Base-by-base conservation (phyloP, 139 green algal species). In the Haematococcus sp. region DNA sequence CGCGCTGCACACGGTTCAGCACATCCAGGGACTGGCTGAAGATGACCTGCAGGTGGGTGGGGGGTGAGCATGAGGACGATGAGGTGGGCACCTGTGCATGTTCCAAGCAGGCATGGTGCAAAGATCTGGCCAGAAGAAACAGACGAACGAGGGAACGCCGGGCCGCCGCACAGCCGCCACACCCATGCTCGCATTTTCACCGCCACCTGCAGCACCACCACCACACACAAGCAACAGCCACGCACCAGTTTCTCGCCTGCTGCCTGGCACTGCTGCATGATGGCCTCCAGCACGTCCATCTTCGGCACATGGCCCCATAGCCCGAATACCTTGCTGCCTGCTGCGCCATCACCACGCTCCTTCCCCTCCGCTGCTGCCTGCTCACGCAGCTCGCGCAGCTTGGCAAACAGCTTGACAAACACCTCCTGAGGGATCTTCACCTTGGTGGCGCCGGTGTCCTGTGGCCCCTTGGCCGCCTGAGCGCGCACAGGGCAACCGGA, bases 11-110 rank as follows among this genome's bases (percentile, higher is more conserved):
- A 2, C 40, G 30, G 52, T 73, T 34, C 25, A 85, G 65, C 31
- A 82, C 66, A 30, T 35, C 27, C 3, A 79, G 40, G 40, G 35
- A 70, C 66, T 74, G 52, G 25, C 32, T 70, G 74, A 79, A 79
- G 2, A 79, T 13, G 9, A 65, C 58, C 58, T 65, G 58, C 25
- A 16, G n/a, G 40, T 11, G 40, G 40, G 40, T 49, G 40, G 40
- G 11, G 7, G 7, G 40, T 49, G 40, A 11, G 7, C 40, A 49
- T 49, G 11, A 49, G 40, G 40, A 11, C 11, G 40, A 11, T 49
- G 40, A 49, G n/a, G n/a, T n/a, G n/a, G n/a, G n/a, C n/a, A n/a
- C n/a, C n/a, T n/a, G n/a, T n/a, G n/a, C n/a, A n/a, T n/a, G n/a
- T n/a, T n/a, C n/a, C n/a, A n/a, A n/a, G n/a, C n/a, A n/a, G n/a